phyloP scores from a whole-genome alignment of 2,329 filamentous ascomycete species.

The Talaromyces amestolkiae region DNA sequence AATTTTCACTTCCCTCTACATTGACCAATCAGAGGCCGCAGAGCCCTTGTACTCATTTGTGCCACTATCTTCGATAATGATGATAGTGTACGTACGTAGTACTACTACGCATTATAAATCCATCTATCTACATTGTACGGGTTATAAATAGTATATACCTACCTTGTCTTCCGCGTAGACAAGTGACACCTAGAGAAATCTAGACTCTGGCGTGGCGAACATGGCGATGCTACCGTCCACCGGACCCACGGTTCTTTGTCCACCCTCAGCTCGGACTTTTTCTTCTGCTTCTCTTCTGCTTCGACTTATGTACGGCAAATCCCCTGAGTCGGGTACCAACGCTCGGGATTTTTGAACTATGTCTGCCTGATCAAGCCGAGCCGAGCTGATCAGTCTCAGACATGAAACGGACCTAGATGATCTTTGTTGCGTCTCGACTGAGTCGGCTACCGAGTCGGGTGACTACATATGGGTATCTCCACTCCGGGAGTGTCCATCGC shows the following conservation, averaged over 20 bases:
- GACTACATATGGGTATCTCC: neutral
- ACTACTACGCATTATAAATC: neutral
- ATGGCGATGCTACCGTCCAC: neutral
- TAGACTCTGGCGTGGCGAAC: constrained; percentile 5
- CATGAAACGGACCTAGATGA: neutral
- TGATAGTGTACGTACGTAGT: neutral
- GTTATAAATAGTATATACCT: neutral
- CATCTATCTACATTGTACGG: neutral
- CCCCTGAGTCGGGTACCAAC: neutral
- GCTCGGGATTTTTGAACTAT: neutral
- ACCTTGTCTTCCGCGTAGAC: neutral
- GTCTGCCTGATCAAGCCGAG: neutral
- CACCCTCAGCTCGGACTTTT: neutral
- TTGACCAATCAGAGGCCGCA: neutral
- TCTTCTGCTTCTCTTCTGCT: no score
- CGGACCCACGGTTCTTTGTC: neutral
- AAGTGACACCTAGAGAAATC: neutral
- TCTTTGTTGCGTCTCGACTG: no score
- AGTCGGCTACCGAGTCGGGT: neutral
- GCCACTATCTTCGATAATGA: neutral
- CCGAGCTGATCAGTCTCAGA: neutral
- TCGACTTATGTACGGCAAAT: neutral
- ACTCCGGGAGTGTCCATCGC: neutral
- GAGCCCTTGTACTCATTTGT: neutral
- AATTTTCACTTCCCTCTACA: neutral